These are phyloP conservation scores for Cryptosporidium andersoni DNA, from an alignment of 169 alveolate genomes.

Conservation along the genomic window DNA sequence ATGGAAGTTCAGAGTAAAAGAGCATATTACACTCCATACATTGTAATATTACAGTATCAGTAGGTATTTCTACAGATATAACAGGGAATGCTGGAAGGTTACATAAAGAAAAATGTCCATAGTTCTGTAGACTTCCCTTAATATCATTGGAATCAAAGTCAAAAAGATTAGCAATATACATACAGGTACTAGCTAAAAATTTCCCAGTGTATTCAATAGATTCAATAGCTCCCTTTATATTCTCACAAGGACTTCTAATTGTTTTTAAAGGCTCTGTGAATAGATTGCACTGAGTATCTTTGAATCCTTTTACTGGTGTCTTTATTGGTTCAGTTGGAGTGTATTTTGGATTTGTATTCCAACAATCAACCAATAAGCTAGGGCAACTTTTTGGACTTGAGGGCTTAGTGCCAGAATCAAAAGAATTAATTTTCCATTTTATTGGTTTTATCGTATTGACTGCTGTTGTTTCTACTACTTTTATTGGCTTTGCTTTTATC, in stretches of 20 bases:
- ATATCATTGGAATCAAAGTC: constrained; percentile 29
- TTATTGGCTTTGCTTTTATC: too few relatives aligned
- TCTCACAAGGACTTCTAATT: constrained; percentile 37
- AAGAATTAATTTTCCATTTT: too few relatives aligned
- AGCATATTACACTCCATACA: constrained; percentile 56
- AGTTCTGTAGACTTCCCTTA: not conserved
- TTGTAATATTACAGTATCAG: constrained; percentile 52
- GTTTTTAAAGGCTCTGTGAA: constrained; percentile 16
- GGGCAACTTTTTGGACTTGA: too few relatives aligned
- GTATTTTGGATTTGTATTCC: too few relatives aligned
- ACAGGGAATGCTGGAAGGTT: constrained; percentile 51
- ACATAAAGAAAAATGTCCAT: not conserved
- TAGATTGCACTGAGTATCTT: not conserved
- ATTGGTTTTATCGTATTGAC: too few relatives aligned
- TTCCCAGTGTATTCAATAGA: constrained; percentile 34
- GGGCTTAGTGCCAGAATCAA: too few relatives aligned
- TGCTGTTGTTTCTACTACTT: too few relatives aligned
- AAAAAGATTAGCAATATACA: constrained; percentile 25
- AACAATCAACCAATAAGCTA: too few relatives aligned
- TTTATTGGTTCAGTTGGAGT: too few relatives aligned
- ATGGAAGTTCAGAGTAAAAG: constrained; percentile 44
- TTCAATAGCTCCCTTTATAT: constrained; percentile 45
- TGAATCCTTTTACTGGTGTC: not conserved
- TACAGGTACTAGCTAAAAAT: constrained; percentile 7
- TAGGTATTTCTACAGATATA: constrained; percentile 49